A percentile compares a stretch with the other conserved stretches of the same genome.
phyloP scores from a whole-genome alignment of 331 rosid genomes.

The Quercus lobata region DNA sequence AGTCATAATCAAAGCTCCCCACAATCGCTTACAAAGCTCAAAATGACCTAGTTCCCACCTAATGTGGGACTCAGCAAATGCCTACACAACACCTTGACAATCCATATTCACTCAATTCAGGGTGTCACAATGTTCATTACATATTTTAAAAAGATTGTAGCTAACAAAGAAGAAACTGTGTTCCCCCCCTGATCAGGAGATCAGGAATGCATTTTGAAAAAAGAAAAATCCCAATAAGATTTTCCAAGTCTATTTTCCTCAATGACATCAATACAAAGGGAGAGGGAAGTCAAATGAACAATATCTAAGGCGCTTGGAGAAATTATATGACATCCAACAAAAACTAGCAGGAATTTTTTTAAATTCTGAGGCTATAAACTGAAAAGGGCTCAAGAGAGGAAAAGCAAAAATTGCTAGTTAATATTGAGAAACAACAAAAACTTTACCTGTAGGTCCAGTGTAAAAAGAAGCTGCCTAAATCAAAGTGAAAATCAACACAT shows the following conservation, averaged over 20 bases:
- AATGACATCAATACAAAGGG: not conserved
- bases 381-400: not conserved
- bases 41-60: too few relatives aligned
- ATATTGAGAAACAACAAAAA: slow-evolving; percentile 18
- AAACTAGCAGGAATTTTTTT: not conserved
- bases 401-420: slow-evolving; percentile 24
- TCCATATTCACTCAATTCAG: not conserved
- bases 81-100: not conserved
- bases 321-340: not conserved
- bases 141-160: not conserved
- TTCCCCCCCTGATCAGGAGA: not conserved
- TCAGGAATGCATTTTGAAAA: not conserved
- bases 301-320: not conserved
- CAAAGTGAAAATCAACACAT: slow-evolving; percentile 20
- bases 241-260: not conserved
- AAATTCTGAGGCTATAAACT: not conserved
- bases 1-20: too few relatives aligned
- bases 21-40: too few relatives aligned
- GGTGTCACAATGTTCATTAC: not conserved
- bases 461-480: slow-evolving; percentile 74
- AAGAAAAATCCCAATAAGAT: not conserved
- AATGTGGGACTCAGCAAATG: too few relatives aligned
- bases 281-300: not conserved
- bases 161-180: not conserved
- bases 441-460: slow-evolving; percentile 70